These are phyloP conservation scores for Leccinum subtestaceum DNA, from an alignment of 768 basidiomycete species.

Conservation along the genomic window DNA sequence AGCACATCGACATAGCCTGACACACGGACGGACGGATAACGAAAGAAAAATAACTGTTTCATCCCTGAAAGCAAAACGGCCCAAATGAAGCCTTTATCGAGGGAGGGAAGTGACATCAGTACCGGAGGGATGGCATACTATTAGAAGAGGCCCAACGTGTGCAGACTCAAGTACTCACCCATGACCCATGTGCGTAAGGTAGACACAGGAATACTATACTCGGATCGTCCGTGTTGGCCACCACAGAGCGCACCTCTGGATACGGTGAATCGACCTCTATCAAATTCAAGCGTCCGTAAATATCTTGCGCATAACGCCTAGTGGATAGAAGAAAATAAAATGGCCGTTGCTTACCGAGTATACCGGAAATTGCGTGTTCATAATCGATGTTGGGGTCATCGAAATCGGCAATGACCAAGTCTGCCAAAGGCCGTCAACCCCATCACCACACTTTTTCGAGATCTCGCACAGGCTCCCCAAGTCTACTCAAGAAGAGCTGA, in stretches of 20 bases:
- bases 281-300: not conserved
- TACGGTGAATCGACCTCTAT: constrained; percentile 78
- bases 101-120: too few relatives aligned
- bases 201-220: constrained; percentile 49
- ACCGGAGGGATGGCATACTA: too few relatives aligned
- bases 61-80: constrained; percentile 64
- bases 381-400: constrained; percentile 39
- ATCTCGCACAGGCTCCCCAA: not conserved
- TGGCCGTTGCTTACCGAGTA: constrained; percentile 13
- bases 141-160: too few relatives aligned
- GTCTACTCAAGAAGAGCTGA: not conserved
- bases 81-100: constrained; percentile 38
- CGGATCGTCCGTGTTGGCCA: constrained; percentile 70
- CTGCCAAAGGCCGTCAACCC: too few relatives aligned
- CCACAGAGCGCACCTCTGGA: constrained; percentile 76
- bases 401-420: constrained; percentile 20
- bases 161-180: constrained; percentile 29
- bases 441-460: too few relatives aligned
- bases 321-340: too few relatives aligned
- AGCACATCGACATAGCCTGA: constrained; percentile 64
- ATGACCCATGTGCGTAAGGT: constrained; percentile 61
- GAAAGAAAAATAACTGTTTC: constrained; percentile 67
- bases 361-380: constrained; percentile 12
- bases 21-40: constrained; percentile 51
- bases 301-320: too few relatives aligned